A percentile compares a stretch with the other conserved stretches of the same genome.
Evolutionary conservation across 2,329 filamentous ascomycete species (phyloP).

Genomic region (Monilinia aucupariae): DNA sequence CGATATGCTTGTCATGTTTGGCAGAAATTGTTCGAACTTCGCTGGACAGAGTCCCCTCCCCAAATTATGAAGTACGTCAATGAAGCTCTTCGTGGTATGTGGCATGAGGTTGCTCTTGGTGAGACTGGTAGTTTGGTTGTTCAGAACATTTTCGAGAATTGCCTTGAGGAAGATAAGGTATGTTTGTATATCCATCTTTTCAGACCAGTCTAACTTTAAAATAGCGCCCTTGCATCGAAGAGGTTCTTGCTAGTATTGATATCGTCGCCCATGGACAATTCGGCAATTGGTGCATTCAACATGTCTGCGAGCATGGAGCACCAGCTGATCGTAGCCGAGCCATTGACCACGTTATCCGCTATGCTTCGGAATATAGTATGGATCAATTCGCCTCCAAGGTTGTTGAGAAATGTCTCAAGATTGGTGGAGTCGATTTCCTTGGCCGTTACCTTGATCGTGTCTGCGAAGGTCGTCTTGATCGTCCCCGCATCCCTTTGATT

Average conservation of each 20-base stretch:
- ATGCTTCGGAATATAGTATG: conserved; percentile 94
- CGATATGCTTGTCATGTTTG: conserved; percentile 98
- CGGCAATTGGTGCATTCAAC: conserved; percentile 99
- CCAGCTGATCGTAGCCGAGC: conserved; percentile 87
- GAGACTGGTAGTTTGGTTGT: conserved; percentile 97
- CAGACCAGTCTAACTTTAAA: conserved; percentile 23
- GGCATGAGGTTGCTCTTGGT: conserved; percentile 95
- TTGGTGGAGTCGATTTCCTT: conserved; percentile 84
- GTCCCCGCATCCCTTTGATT: conserved; percentile 92
- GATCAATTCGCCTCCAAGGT: conserved; percentile 99
- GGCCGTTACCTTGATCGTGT: conserved; percentile 89
- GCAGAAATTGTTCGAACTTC: conserved; percentile 98
- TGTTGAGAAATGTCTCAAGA: conserved; percentile 98
- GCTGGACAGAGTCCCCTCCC: conserved; percentile 89
- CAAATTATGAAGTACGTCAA: conserved; percentile 99
- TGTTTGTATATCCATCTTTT: conserved; percentile 25
- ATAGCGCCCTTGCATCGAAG: conserved; percentile 94
- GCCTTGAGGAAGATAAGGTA: conserved; percentile 96
- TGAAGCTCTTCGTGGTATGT: conserved; percentile 90
- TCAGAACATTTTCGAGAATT: conserved; percentile 99
- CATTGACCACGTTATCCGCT: conserved; percentile 90
- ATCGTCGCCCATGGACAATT: conserved; percentile 96
- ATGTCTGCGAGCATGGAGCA: conserved; percentile 94
- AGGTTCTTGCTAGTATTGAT: conserved; percentile 91
- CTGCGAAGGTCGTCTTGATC: conserved; percentile 82